phyloP scores from a whole-genome alignment of 2,329 filamentous ascomycete genomes.

The Paramyrothecium roridum region DNA sequence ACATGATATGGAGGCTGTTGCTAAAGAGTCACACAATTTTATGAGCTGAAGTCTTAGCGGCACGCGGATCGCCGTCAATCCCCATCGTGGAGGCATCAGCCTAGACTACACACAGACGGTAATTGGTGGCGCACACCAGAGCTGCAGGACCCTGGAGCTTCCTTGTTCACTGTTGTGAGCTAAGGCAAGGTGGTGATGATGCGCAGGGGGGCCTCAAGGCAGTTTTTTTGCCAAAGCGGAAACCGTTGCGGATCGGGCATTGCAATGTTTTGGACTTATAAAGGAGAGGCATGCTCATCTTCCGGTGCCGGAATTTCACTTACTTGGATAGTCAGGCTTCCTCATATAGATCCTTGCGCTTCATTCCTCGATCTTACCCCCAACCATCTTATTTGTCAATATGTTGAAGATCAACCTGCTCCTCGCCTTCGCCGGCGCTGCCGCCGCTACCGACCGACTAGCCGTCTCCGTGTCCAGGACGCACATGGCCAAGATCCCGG shows the following conservation, averaged over 20 bases:
- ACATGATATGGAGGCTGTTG: not conserved
- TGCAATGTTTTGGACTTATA: no score
- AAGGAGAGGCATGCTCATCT: no score
- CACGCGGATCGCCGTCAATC: not conserved
- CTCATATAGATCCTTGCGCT: not conserved
- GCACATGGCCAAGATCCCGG: constrained; percentile 1
- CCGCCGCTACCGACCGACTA: constrained; percentile 10
- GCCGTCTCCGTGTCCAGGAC: not conserved
- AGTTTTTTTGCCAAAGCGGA: not conserved
- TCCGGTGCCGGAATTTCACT: no score
- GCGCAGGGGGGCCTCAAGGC: not conserved
- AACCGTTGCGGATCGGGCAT: not conserved
- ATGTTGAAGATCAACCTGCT: constrained; percentile 23
- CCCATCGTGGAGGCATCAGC: not conserved
- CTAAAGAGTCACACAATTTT: not conserved
- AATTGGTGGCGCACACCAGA: constrained; percentile 12
- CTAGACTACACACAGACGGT: not conserved
- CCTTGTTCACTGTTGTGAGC: constrained; percentile 3
- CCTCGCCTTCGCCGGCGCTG: constrained; percentile 19
- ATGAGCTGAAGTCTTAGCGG: not conserved
- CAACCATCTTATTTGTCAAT: not conserved
- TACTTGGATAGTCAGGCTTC: not conserved
- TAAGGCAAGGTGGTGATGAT: constrained; percentile 2
- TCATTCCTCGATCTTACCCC: not conserved
- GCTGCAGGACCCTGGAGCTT: constrained; percentile 9